Evolutionary conservation across 2,329 filamentous ascomycete species (phyloP).

Genomic region (Arthrobotrys musiformis): DNA sequence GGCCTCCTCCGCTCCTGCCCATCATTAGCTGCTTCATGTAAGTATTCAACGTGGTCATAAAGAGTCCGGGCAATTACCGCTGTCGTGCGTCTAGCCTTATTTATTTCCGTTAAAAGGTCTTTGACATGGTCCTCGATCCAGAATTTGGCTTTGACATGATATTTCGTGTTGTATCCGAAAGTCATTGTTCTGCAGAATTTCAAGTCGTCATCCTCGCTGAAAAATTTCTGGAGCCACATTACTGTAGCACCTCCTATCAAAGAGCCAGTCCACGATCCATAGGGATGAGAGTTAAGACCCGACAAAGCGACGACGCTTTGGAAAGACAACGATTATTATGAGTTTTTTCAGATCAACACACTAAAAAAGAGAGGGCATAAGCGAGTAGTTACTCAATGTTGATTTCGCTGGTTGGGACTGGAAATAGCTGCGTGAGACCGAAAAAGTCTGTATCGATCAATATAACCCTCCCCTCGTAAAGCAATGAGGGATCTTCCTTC

Average conservation of each 20-base stretch:
- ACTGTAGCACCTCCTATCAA: neutral
- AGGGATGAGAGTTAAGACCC: conserved; percentile 56
- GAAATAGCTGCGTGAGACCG: neutral
- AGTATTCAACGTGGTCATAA: neutral
- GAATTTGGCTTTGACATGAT: neutral
- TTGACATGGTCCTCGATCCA: neutral
- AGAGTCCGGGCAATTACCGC: neutral
- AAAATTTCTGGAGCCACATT: conserved; percentile 55
- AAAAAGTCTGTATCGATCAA: neutral
- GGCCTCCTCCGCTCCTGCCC: neutral
- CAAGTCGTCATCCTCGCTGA: conserved; percentile 26
- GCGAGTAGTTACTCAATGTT: neutral
- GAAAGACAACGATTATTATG: no score
- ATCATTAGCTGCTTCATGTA: neutral
- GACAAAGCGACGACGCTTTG: conserved; percentile 55
- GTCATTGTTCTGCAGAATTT: conserved; percentile 50
- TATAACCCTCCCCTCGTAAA: neutral
- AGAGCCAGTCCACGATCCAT: conserved; percentile 44
- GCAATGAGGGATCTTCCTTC: neutral
- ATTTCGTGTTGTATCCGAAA: conserved; percentile 56
- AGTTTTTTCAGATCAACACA: no score
- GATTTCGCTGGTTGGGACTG: neutral
- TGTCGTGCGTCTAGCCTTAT: neutral
- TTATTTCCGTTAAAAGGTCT: neutral
- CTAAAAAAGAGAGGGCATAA: no score